Evolutionary conservation across 192 early-diverging fungal species (phyloP).

Genomic region (Coemansia sp.): DNA sequence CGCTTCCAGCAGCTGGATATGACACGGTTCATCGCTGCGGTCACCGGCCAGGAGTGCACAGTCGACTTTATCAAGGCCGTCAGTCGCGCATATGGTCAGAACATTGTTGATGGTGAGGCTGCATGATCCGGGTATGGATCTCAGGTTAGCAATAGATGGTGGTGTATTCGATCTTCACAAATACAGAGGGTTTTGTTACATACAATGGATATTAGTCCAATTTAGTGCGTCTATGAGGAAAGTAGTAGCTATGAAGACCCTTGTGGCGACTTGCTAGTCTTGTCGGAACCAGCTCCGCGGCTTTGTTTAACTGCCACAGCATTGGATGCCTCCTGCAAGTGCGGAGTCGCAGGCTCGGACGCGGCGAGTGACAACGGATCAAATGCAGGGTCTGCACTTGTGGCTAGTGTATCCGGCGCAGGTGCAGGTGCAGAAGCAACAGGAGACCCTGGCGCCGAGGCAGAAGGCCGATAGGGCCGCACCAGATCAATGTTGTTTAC

Average conservation of each 20-base stretch:
- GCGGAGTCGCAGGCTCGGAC: not conserved
- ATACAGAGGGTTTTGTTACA: not conserved
- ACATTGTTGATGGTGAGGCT: constrained; percentile 12
- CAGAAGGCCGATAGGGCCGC: constrained; percentile 39
- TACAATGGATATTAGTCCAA: not conserved
- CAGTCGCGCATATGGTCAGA: constrained; percentile 42
- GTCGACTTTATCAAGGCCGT: constrained; percentile 40
- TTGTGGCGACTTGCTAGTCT: not conserved
- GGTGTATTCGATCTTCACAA: not conserved
- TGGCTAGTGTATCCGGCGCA: not conserved
- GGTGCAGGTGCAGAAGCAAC: not conserved
- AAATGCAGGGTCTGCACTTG: not conserved
- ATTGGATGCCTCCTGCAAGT: not conserved
- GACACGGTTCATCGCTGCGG: constrained; percentile 42
- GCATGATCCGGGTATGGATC: not conserved
- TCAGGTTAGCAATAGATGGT: not conserved
- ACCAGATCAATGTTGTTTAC: constrained; percentile 79
- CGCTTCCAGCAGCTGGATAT: constrained; percentile 47
- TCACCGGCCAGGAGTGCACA: constrained; percentile 43
- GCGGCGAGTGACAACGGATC: not conserved
- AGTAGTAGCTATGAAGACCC: not conserved
- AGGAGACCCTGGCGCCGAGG: not conserved
- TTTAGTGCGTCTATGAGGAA: not conserved
- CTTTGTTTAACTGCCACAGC: not conserved
- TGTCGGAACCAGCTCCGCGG: not conserved